Base-by-base conservation (phyloP, 2,329 filamentous ascomycete species). In the Aspergillus sp. region DNA sequence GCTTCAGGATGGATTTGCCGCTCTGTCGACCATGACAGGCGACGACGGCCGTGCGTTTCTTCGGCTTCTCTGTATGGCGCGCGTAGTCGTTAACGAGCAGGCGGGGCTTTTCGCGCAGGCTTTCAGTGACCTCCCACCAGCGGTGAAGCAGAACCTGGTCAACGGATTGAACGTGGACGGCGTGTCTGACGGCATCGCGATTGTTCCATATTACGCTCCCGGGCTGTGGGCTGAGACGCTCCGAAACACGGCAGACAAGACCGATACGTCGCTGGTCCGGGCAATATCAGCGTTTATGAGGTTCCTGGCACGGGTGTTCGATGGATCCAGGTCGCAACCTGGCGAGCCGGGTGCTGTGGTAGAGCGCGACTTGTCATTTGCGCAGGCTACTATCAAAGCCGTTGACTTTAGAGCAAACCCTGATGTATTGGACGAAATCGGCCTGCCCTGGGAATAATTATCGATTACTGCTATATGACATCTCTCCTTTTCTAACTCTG, bases 151-250 rank as follows among this genome's bases (percentile, higher is more conserved):
- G 1, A 34, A 40, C 6, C 44, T 62, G 4, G 39, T 57, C 5
- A 31, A 44, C 5, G 44, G 51, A 15, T 43, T 63, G 14, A 62
- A 55, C 35, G 45, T 58, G 8, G 54, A 61, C 34, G 60, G 60
- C 1, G 42, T 51, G 3, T 40, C 49, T 19, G 49, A 52, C 13
- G 47, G 52, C 20, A 51, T 49, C 5, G 60, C 58, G 0, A 49
- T 63, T 8, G 40, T 59, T 5, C 53, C 55, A 3, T 61, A 60
- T 20, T 64, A 64, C 26, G 56, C 58, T 38, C 59, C 60, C 2
- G 58, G 56, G 2, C 44, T 61, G 8, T 41, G 60, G 15, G 47
- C 48, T 4, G 51, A 53, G 26, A 49, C 45, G 1, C 42, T 61
- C 22, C 22, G 31, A 4, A 43, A 52, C 29, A 37, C 35, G 11